Base-by-base conservation (phyloP, 1,284 basidiomycete species). In the Cryptococcus hybrid region DNA sequence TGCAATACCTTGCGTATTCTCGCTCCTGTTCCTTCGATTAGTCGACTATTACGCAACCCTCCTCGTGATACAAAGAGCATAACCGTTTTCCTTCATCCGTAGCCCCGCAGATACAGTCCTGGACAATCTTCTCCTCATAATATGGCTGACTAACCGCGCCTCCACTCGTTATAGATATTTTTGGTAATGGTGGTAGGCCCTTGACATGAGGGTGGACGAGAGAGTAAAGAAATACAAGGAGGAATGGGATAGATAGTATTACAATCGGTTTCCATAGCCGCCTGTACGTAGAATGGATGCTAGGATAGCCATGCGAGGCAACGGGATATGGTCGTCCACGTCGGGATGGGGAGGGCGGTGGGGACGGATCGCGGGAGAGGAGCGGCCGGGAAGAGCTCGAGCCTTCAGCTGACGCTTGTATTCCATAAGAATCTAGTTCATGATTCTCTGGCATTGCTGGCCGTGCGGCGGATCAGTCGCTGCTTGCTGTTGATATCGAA, bases 151-250 rank as follows among this genome's bases (percentile, higher is more conserved):
- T 42, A 30, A 15, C 36, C 44, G 35, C 39, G 48, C 44, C 48
- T 15, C 55, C 65, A 8, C 54, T 55, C 43, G 62, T 56, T 35
- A 74, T 65, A 3, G 58, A 61, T 0, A 77, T 68, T 11, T 55
- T 66, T 2, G 75, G 75, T 18, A 76, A 57, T 0, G 72, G 58
- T 15, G 74, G 75, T 38, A 75, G 59, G 7, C 67, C 65, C 1
- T 71, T 69, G 13, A 73, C 67, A 52, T 70, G 69, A 6, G 74
- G 71, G 54, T 73, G 69, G 3, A 72, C 53, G 12, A 67, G 15
- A 0, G 63, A 55, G 59, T 77, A 77, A 40, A 73, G 45, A 56
- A 69, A 61, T 1, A 74, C 15, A 1, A 75, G 55, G 9, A 73
- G 18, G 50, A 65, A 62, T 0, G 75, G 75, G 2, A 69, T 30